Evolutionary conservation across 1,284 basidiomycete genomes (phyloP), one percentile per base, ranked within the genome.

Genomic region (Termitomyces sp.): DNA sequence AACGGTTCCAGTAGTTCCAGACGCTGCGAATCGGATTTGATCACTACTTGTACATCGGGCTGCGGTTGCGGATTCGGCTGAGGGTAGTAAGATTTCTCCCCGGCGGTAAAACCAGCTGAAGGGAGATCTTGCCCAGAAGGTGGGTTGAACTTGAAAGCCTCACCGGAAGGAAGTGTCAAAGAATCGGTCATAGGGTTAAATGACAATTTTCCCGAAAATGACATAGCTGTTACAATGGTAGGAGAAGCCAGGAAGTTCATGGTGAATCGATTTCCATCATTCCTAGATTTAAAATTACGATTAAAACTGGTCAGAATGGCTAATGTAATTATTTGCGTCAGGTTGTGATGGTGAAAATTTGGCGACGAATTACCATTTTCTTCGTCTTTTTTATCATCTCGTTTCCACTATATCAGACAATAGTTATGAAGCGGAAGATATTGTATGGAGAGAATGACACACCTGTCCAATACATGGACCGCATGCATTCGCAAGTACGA

Each of bases 231-330:
- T 19, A 99, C 97, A 54, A 97, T 80, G 52, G 95, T 97, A 0
- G 97, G 97, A 7, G 95, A 97, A 16, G 96, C 94, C 51, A 99
- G 81, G 77, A 99, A 97, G 73, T 99, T 98, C 93, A 97, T 96
- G 16, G 96, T 99, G 59, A 89, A 77, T 55, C 81, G 78, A 71
- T 99, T 99, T 38, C 96, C 97, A 66, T 99, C 97, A 69, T 99
- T 99, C 60, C 97, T 84, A 2, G 92, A 94, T 71, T 93, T 94
- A 80, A 99, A 99, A 75, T 99, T 86, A 68, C 93, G 84, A 74
- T 99, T 99, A 78, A 98, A 99, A 40, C 93, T 97, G 3, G 97
- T 97, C 48, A 99, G 72, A 62, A 99, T 99, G 24, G 94, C 93
- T 93, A 24, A n/a, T 52, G 34, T 40, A 37, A n/a, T 38, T 11